Conservation (phyloP, 2,329 filamentous ascomycete species). For the Cladophialophora bantiana region DNA sequence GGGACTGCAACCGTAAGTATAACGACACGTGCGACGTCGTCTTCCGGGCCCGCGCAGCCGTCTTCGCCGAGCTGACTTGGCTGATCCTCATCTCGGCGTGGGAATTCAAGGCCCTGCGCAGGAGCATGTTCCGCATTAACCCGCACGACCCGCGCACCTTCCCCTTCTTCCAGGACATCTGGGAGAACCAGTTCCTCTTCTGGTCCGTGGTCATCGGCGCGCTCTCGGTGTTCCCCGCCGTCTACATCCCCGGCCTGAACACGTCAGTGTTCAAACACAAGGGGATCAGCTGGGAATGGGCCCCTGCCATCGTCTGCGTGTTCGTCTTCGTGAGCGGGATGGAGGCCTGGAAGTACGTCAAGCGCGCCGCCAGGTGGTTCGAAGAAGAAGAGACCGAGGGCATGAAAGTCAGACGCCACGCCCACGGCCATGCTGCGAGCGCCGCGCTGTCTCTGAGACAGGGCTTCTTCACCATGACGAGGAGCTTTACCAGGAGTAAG, state of each 20-base stretch:
- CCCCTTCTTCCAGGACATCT: conserved; percentile 68
- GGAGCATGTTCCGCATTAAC: conserved; percentile 73
- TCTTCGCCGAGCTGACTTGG: conserved; percentile 77
- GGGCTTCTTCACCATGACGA: conserved; percentile 46
- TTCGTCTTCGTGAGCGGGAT: conserved; percentile 67
- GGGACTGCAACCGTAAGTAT: conserved; percentile 61
- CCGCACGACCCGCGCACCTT: conserved; percentile 58
- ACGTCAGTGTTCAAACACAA: conserved; percentile 69
- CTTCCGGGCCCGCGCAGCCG: conserved; percentile 74
- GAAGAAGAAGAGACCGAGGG: conserved; percentile 43
- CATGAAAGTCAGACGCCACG: conserved; percentile 40
- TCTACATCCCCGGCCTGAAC: conserved; percentile 65
- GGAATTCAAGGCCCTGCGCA: conserved; percentile 77
- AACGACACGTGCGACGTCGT: conserved; percentile 59
- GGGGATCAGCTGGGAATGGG: conserved; percentile 73
- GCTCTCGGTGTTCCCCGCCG: conserved; percentile 62
- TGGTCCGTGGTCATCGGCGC: conserved; percentile 67
- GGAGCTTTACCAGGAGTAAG: conserved; percentile 42
- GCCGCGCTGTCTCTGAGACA: conserved; percentile 43
- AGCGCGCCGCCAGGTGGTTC: conserved; percentile 55
- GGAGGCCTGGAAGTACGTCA: conserved; percentile 71
- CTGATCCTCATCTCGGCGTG: conserved; percentile 77
- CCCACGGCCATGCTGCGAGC: conserved; percentile 17
- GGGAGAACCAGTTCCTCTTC: conserved; percentile 75
- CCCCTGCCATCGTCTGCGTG: conserved; percentile 66